Percentiles rank a stretch among this genome's conserved stretches.
phyloP scores from a whole-genome alignment of 768 basidiomycete genomes.

The Lactifluus pinguis region DNA sequence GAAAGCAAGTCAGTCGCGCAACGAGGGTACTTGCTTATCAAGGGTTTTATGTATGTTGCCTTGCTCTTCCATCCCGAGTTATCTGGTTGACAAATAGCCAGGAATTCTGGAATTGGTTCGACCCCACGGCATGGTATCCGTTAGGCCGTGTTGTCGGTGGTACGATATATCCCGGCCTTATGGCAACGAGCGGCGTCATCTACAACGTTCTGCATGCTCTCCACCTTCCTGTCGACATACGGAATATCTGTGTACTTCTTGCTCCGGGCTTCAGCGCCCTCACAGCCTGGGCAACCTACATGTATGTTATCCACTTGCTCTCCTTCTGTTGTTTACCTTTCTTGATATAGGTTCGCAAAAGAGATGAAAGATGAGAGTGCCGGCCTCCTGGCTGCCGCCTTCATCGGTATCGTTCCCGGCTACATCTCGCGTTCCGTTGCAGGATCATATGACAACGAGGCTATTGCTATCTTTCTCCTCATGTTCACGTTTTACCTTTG shows the following conservation, averaged over 20 bases:
- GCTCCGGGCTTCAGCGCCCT: constrained; percentile 96
- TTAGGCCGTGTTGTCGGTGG: constrained; percentile 97
- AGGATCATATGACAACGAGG: constrained; percentile 99
- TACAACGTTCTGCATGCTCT: constrained; percentile 83
- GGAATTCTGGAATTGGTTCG: constrained; percentile 99
- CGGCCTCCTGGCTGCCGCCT: constrained; percentile 92
- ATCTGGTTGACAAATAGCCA: constrained; percentile 11
- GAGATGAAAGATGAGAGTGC: constrained; percentile 95
- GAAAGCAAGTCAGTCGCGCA: constrained; percentile 59
- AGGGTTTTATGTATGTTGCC: constrained; percentile 81
- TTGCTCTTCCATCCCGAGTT: not conserved
- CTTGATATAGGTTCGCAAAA: constrained; percentile 69
- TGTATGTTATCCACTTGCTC: constrained; percentile 36
- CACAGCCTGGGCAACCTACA: constrained; percentile 94
- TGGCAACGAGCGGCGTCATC: constrained; percentile 97
- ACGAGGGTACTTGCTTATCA: constrained; percentile 83
- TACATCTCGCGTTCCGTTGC: constrained; percentile 99
- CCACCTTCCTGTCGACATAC: constrained; percentile 93
- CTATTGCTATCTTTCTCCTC: constrained; percentile 98
- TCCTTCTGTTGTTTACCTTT: not conserved
- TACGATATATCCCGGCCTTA: constrained; percentile 95
- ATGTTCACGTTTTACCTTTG: constrained; percentile 98
- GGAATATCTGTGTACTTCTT: constrained; percentile 92
- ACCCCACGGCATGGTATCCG: constrained; percentile 99
- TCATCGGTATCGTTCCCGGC: constrained; percentile 96